Evolutionary conservation across 306 rosid species (phyloP).

Genomic region (Arachis stenosperma): DNA sequence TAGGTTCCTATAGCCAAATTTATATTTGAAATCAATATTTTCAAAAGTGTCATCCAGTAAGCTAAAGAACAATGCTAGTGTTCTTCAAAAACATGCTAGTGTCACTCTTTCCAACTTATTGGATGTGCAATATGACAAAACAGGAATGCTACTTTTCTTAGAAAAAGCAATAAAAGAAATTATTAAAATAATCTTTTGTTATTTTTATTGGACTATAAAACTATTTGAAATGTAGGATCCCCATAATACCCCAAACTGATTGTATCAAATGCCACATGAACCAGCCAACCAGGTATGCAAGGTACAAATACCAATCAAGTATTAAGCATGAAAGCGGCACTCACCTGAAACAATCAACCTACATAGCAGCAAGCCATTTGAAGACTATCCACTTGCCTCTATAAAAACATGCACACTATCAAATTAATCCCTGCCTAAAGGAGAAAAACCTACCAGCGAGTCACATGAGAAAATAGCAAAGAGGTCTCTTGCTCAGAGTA

Average conservation of each 20-base stretch:
- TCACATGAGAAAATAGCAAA: slow-evolving; percentile 52
- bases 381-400: slow-evolving; percentile 97
- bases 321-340: slow-evolving; percentile 63
- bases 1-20: not conserved
- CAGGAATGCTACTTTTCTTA: slow-evolving; percentile 1
- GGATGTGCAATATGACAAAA: not conserved
- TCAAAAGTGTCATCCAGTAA: not conserved
- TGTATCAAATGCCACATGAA: slow-evolving; percentile 46
- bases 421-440: slow-evolving; percentile 74
- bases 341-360: slow-evolving; percentile 99
- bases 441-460: slow-evolving; percentile 62
- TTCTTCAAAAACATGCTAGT: not conserved
- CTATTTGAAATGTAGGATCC: not conserved
- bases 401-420: slow-evolving; percentile 87
- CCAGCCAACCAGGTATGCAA: slow-evolving; percentile 47
- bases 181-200: not conserved
- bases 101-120: slow-evolving; percentile 4
- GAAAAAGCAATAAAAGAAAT: not conserved
- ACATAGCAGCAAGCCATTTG: slow-evolving; percentile 97
- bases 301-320: slow-evolving; percentile 54
- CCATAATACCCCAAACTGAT: slow-evolving; percentile 33
- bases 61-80: not conserved
- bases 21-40: not conserved
- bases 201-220: not conserved
- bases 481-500: slow-evolving; percentile 76